A percentile compares a stretch with the other conserved stretches of the same genome.
These are phyloP conservation scores for Mortierella sp. DNA, from an alignment of 371 early-diverging fungal genomes.

Conservation along the genomic window DNA sequence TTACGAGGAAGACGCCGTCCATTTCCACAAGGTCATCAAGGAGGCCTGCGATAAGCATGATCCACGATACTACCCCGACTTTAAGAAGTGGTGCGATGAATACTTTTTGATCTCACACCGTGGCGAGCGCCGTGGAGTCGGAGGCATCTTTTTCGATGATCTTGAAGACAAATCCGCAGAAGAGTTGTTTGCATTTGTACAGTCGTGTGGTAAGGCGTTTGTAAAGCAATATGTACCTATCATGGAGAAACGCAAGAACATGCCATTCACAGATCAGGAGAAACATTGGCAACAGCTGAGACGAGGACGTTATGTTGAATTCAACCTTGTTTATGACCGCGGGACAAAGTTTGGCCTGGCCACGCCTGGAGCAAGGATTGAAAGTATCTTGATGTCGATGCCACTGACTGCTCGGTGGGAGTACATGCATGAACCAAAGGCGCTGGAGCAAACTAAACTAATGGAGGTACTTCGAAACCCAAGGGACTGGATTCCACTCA, in stretches of 20 bases:
- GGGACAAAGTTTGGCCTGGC: constrained; percentile 87
- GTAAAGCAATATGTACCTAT: constrained; percentile 77
- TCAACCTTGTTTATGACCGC: constrained; percentile 84
- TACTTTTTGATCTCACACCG: constrained; percentile 81
- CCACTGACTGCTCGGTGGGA: constrained; percentile 88
- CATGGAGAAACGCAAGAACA: constrained; percentile 67
- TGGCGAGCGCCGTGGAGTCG: constrained; percentile 80
- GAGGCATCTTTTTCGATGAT: constrained; percentile 89
- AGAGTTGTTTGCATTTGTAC: constrained; percentile 70
- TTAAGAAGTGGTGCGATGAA: constrained; percentile 83
- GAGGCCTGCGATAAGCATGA: constrained; percentile 77
- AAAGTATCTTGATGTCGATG: constrained; percentile 82
- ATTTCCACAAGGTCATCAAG: constrained; percentile 80
- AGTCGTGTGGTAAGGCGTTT: constrained; percentile 74
- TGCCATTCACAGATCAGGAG: constrained; percentile 69
- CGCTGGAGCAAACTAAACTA: constrained; percentile 68
- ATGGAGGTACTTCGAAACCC: constrained; percentile 81
- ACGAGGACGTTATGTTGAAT: constrained; percentile 86
- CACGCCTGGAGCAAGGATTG: constrained; percentile 82
- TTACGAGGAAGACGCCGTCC: constrained; percentile 75
- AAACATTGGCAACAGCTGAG: constrained; percentile 83
- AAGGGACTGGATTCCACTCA: constrained; percentile 72
- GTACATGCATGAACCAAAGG: constrained; percentile 77
- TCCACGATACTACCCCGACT: constrained; percentile 66
- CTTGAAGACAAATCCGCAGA: constrained; percentile 69